Evolutionary conservation across 768 basidiomycete genomes (phyloP).

Genomic region (Kwoniella botswanensis): DNA sequence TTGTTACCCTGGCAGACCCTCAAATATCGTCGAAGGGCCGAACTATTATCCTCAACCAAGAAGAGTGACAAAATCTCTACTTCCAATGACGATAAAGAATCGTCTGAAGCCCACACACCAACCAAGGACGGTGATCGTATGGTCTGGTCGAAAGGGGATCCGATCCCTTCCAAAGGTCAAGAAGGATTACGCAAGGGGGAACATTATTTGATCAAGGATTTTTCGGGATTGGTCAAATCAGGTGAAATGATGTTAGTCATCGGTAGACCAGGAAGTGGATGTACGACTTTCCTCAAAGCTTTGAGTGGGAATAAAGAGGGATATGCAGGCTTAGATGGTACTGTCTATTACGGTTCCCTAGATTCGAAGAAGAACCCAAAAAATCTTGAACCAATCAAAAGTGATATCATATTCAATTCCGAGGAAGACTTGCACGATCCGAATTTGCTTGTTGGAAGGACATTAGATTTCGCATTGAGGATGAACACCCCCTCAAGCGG

Average conservation of each 20-base stretch:
- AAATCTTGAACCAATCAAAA: constrained; percentile 30
- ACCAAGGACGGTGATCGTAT: constrained; percentile 9
- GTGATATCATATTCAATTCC: constrained; percentile 46
- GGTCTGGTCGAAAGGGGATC: constrained; percentile 25
- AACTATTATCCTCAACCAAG: not conserved
- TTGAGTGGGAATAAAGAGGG: constrained; percentile 75
- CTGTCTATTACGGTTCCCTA: constrained; percentile 68
- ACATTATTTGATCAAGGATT: constrained; percentile 61
- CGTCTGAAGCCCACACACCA: not conserved
- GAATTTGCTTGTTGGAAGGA: constrained; percentile 49
- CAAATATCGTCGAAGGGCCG: constrained; percentile 45
- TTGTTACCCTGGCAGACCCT: not conserved
- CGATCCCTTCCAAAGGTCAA: constrained; percentile 33
- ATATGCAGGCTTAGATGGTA: constrained; percentile 70
- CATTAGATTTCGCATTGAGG: constrained; percentile 50
- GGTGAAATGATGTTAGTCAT: constrained; percentile 68
- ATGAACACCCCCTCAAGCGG: constrained; percentile 46
- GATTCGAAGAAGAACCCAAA: constrained; percentile 32
- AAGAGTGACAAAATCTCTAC: not conserved
- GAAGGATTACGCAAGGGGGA: constrained; percentile 40
- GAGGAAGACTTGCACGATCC: constrained; percentile 50
- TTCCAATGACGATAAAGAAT: not conserved
- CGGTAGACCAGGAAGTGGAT: constrained; percentile 82
- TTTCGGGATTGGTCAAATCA: constrained; percentile 66
- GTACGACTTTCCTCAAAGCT: constrained; percentile 78